These are phyloP conservation scores for Fusarium sp. DNA, from an alignment of 2,329 filamentous ascomycete genomes.

Conservation along the genomic window DNA sequence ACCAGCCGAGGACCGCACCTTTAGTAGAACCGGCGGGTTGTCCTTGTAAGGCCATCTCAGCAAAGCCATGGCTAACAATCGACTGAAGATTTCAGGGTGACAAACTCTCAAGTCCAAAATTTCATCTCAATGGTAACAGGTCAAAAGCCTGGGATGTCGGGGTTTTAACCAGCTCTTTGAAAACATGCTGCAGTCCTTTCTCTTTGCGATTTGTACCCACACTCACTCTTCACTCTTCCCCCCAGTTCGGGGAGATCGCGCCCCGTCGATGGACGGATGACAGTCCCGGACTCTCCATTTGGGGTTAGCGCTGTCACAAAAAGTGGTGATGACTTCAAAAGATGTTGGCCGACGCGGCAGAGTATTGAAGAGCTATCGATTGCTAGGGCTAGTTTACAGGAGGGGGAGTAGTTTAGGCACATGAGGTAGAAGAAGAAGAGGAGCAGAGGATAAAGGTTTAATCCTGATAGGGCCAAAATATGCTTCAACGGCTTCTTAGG, in stretches of 20 bases:
- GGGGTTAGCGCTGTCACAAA: slow-evolving; percentile 26
- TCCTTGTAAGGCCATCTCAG: slow-evolving; percentile 26
- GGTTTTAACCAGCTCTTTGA: slow-evolving; percentile 13
- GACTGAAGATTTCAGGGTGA: background rate
- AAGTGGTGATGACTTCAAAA: slow-evolving; percentile 17
- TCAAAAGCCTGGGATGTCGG: slow-evolving; percentile 1
- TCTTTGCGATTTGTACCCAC: slow-evolving; percentile 31
- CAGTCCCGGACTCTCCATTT: slow-evolving; percentile 22
- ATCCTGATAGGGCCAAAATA: background rate
- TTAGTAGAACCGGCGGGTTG: slow-evolving; percentile 49
- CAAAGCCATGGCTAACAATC: slow-evolving; percentile 34
- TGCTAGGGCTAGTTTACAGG: background rate
- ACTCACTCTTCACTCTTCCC: background rate
- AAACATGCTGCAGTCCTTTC: slow-evolving; percentile 3
- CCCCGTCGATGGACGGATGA: slow-evolving; percentile 25
- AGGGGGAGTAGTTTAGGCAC: background rate
- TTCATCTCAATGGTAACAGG: background rate
- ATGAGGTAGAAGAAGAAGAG: too few relatives aligned
- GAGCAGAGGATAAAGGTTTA: background rate
- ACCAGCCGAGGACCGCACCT: slow-evolving; percentile 51
- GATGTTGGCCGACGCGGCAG: slow-evolving; percentile 34
- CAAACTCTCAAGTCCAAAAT: background rate
- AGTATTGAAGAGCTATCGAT: slow-evolving; percentile 15
- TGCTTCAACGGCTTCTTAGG: background rate
- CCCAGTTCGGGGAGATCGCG: slow-evolving; percentile 30